Evolutionary conservation across 352 stramenopile species (phyloP), one percentile per base, ranked within the genome.

Genomic region (Phytopythium cucurbitacearum): DNA sequence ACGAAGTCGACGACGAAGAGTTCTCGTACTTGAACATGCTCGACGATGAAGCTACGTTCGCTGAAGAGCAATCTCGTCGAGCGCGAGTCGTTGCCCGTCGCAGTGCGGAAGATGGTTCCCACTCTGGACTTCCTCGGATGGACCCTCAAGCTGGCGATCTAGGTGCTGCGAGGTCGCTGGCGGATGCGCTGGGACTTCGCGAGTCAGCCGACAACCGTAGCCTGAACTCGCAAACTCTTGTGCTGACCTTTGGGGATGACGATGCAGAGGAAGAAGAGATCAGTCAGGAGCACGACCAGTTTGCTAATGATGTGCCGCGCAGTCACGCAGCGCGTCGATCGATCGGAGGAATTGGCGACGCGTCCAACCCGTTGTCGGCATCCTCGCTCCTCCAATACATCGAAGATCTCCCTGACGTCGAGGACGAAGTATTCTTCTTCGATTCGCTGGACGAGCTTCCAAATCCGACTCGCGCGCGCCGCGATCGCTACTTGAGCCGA

Each of bases 1-100:
- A 93, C 47, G 82, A 93, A 61, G 80, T 89, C 10, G 80, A 93
- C 43, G 82, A 93, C 69, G 79, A 93, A 11, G 80, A 93, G 37
- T 93, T 88, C 48, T 93, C 78, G 15, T 91, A 91, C 51, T 53
- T 87, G n/a, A 80, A 75, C 45, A 70, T 91, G 50, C 48, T 92
- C 4, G 77, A 91, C 11, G 80, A 91, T 33, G 85, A 94, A 49
- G 59, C 62, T 5, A 50, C 69, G 11, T 86, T 82, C 54, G 48
- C 63, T 0, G 76, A 87, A 40, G 78, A 89, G 47, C 76, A 85
- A 57, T 69, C 51, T 33, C 73, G 76, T 57, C 69, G 75, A 32
- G 40, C 54, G 41, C 71, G 73, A 12, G 49, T 73, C 7, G 43
- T 50, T 28, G 52, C 59, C 44, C 65, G 65, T 47, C 58, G 40